phyloP scores from a whole-genome alignment of 2,329 filamentous ascomycete genomes.

The Curvularia sp. region DNA sequence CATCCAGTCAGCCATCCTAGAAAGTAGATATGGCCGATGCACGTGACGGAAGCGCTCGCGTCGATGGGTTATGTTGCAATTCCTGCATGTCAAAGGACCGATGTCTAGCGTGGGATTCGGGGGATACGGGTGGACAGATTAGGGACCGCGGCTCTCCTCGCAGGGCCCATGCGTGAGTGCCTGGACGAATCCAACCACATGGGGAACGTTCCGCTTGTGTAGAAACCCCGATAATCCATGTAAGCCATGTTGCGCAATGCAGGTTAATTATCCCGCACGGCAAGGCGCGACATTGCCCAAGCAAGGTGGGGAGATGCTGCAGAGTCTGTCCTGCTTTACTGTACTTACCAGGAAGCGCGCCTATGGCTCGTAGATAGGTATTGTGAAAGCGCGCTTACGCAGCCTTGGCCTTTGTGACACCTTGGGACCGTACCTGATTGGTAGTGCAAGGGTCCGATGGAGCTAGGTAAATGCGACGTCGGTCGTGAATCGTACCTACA shows the following conservation, averaged over 20 bases:
- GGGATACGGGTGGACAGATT: constrained; percentile 9
- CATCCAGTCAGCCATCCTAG: constrained; percentile 2
- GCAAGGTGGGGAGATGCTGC: constrained; percentile 1
- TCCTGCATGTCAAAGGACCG: constrained; percentile 9
- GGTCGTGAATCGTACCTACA: constrained; percentile 15
- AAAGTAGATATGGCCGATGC: constrained; percentile 11
- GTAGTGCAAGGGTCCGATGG: background rate
- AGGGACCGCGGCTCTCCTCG: constrained; percentile 4
- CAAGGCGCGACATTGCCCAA: background rate
- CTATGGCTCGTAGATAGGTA: background rate
- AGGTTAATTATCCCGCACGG: constrained; percentile 1
- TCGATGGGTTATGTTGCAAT: constrained; percentile 4
- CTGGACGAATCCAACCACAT: constrained; percentile 3
- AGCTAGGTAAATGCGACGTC: constrained; percentile 15
- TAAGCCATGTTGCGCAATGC: constrained; percentile 1
- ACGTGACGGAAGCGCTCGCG: constrained; percentile 3
- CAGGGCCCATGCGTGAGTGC: background rate
- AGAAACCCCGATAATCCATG: background rate
- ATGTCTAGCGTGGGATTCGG: constrained; percentile 10
- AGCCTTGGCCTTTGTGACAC: constrained; percentile 3
- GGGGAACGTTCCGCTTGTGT: constrained; percentile 6
- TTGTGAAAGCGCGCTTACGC: constrained; percentile 12
- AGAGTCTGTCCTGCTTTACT: background rate
- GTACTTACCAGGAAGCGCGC: background rate
- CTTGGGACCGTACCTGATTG: constrained; percentile 7